phyloP scores from a whole-genome alignment of 257 asterid genomes.

The Ophiorrhiza pumila region DNA sequence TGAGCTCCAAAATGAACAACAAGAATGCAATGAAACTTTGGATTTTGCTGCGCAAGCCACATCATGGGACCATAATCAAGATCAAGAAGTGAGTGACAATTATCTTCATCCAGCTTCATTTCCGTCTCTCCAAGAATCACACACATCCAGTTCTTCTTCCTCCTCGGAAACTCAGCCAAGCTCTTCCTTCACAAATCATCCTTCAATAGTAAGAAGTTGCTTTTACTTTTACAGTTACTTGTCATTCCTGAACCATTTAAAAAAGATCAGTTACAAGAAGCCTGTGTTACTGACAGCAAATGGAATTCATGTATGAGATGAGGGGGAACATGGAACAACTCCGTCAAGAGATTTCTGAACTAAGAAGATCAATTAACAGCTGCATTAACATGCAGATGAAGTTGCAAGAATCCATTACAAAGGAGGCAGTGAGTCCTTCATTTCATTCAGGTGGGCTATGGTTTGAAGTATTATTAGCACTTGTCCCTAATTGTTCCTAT shows the following conservation, averaged over 20 bases:
- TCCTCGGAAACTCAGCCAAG: slow-evolving; percentile 35
- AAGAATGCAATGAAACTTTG: slow-evolving; percentile 29
- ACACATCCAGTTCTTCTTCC: slow-evolving; percentile 28
- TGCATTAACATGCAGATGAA: slow-evolving; percentile 65
- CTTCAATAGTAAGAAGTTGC: slow-evolving; percentile 62
- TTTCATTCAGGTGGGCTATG: slow-evolving; percentile 46
- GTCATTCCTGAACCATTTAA: neutral
- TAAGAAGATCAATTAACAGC: slow-evolving; percentile 61
- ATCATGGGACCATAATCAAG: slow-evolving; percentile 42
- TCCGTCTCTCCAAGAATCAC: slow-evolving; percentile 45
- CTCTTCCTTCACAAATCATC: slow-evolving; percentile 34
- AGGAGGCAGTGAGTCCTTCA: slow-evolving; percentile 42
- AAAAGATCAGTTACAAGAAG: neutral
- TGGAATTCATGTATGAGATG: slow-evolving; percentile 73
- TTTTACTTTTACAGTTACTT: neutral
- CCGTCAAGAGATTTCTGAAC: slow-evolving; percentile 66
- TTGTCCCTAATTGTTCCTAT: neutral
- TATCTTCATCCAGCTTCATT: slow-evolving; percentile 39
- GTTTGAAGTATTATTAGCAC: too few relatives aligned
- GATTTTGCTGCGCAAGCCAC: slow-evolving; percentile 33
- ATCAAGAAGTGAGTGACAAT: slow-evolving; percentile 29
- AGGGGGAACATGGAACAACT: slow-evolving; percentile 81
- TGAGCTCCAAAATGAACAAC: slow-evolving; percentile 42
- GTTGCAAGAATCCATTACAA: slow-evolving; percentile 53
- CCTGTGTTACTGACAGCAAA: slow-evolving; percentile 46